phyloP scores from a whole-genome alignment of 2,329 filamentous ascomycete species.

The Hirsutella rhossiliensis region DNA sequence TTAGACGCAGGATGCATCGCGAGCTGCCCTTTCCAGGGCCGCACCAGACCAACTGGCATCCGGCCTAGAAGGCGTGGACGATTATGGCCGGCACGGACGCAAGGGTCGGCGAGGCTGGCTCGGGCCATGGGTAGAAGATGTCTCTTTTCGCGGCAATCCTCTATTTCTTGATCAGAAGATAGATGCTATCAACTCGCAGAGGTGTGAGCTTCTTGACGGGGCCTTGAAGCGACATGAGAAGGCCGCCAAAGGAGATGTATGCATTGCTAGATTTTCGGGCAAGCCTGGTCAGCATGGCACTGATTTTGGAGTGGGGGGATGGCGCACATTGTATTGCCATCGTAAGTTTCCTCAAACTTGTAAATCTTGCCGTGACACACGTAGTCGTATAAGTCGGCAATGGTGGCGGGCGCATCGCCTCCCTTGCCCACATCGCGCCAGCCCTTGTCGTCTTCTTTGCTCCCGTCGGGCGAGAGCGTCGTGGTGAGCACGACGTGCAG shows the following conservation, averaged over 20 bases:
- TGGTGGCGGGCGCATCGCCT: conserved; percentile 41
- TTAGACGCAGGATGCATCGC: conserved; percentile 64
- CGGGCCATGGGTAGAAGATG: too few species aligned
- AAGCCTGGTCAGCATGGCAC: background rate
- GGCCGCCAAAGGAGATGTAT: conserved; percentile 85
- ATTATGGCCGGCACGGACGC: background rate
- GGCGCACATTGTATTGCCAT: conserved; percentile 68
- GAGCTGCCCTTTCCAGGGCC: conserved; percentile 68
- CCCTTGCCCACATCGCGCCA: conserved; percentile 65
- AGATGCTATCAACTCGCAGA: conserved; percentile 84
- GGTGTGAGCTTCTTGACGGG: conserved; percentile 93
- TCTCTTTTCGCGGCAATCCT: background rate
- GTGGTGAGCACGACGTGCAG: conserved; percentile 75
- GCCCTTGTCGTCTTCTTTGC: conserved; percentile 60
- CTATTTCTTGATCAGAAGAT: conserved; percentile 78
- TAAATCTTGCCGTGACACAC: conserved; percentile 85
- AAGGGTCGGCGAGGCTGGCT: background rate
- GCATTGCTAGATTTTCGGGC: conserved; percentile 53
- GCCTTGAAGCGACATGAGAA: conserved; percentile 82
- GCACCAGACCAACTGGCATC: conserved; percentile 28
- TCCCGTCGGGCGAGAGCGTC: conserved; percentile 76
- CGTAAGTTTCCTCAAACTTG: conserved; percentile 68
- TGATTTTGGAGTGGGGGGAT: background rate
- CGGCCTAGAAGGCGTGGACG: too few species aligned
- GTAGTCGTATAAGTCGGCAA: conserved; percentile 76